phyloP scores from a whole-genome alignment of 2,329 filamentous ascomycete genomes.

The Xylaria multiplex region DNA sequence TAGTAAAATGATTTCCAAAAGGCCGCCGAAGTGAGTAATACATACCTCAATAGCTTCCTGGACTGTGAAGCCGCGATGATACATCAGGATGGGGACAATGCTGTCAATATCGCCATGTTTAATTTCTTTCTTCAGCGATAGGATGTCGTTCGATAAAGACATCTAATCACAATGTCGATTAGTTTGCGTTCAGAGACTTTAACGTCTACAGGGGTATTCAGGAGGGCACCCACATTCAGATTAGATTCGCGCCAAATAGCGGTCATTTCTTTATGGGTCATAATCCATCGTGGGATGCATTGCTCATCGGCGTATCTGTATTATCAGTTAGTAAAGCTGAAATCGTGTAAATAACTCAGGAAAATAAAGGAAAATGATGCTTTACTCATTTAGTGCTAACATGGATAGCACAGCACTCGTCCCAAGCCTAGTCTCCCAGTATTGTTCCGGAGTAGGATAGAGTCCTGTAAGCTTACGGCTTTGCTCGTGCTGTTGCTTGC shows the following conservation, averaged over 20 bases:
- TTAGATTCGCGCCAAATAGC: constrained; percentile 5
- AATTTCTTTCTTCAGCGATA: constrained; percentile 6
- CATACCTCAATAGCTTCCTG: constrained; percentile 7
- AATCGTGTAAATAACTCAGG: neutral
- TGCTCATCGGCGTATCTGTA: constrained; percentile 6
- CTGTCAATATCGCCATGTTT: constrained; percentile 7
- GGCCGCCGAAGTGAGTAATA: too few species aligned
- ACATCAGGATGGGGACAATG: constrained; percentile 10
- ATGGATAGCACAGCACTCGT: constrained; percentile 1
- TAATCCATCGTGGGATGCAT: constrained; percentile 13
- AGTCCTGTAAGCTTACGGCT: neutral
- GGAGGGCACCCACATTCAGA: neutral
- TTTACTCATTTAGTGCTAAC: constrained; percentile 10
- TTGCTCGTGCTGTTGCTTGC: constrained; percentile 9
- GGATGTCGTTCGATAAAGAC: neutral
- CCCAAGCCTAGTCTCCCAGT: constrained; percentile 14
- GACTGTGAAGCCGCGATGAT: constrained; percentile 3
- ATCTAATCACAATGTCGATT: neutral
- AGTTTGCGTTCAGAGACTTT: too few species aligned
- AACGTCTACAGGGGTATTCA: too few species aligned
- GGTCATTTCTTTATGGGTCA: neutral
- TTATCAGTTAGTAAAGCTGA: neutral
- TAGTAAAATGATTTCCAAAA: too few species aligned
- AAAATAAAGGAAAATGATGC: neutral
- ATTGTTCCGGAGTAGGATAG: constrained; percentile 1